Evolutionary conservation across 2,329 filamentous ascomycete species (phyloP), one percentile per base, ranked within the genome.

Genomic region (Kalmusia sp.): DNA sequence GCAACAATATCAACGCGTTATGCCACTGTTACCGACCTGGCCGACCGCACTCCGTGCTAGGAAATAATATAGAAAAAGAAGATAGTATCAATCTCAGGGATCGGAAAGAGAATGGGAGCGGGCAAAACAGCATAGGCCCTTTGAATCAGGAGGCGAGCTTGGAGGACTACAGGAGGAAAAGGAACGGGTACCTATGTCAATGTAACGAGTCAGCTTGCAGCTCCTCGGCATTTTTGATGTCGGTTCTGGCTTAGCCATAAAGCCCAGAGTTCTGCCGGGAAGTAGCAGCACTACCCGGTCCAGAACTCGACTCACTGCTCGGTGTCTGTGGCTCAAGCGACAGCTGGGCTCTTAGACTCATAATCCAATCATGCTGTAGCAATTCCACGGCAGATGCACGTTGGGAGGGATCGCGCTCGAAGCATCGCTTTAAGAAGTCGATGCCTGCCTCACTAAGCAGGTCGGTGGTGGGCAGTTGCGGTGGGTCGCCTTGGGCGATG

Each of bases 401-500:
- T 70, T 87, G 87, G 58, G 82, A 82, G 2, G 95, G 92, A 74
- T 98, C 92, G 17, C 90, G 84, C 54, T 90, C 84, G 69, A 99
- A 98, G 79, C 93, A 98, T 60, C 85, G 86, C 65, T 85, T 86
- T 61, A 99, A 75, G 69, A 99, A 98, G 71, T 98, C 92, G 59
- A 97, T 87, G 19, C 95, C 95, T 51, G 86, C 77, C 0, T 88
- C 84, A 68, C 90, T 95, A 59, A 99, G 84, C 75, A 98, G 93
- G 47, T 98, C 93, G 1, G 80, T 73, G 1, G 85, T 82, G 1
- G 95, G 95, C 51, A 97, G 82, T 70, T 92, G 89, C 5, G 95
- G 95, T 43, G 92, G 90, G 66, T 97, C 96, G 60, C 95, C 95
- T 72, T 96, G 93, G 1, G 95, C 95, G 69, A 99, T 99, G 79